Percentiles rank a stretch among this genome's conserved stretches.
These are phyloP conservation scores for Botryobasidium botryosum DNA, from an alignment of 768 basidiomycete species.

Conservation along the genomic window DNA sequence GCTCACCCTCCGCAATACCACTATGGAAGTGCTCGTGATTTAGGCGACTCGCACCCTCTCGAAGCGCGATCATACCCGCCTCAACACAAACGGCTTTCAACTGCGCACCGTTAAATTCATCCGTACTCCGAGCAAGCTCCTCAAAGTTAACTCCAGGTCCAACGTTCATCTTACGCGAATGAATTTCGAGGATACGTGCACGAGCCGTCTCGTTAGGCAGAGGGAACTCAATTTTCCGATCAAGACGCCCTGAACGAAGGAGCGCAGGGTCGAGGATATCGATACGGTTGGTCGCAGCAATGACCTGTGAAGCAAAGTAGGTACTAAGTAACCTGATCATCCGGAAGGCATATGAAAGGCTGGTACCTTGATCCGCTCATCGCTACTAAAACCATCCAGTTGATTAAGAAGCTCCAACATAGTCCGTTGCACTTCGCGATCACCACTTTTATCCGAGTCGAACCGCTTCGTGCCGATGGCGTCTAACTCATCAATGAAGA, in stretches of 20 bases:
- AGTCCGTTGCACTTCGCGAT: conserved; percentile 98
- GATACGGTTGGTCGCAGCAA: conserved; percentile 96
- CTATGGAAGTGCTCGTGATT: conserved; percentile 93
- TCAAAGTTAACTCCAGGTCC: conserved; percentile 86
- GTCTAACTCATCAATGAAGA: conserved; percentile 96
- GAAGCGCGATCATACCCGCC: conserved; percentile 94
- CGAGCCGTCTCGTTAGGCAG: conserved; percentile 93
- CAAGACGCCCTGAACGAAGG: conserved; percentile 93
- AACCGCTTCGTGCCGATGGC: conserved; percentile 99
- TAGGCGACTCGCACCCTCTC: conserved; percentile 79
- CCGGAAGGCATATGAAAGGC: conserved; percentile 3
- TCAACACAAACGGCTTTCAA: conserved; percentile 97
- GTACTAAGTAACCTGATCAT: conserved; percentile 2
- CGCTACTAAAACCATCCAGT: conserved; percentile 92
- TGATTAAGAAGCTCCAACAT: conserved; percentile 99
- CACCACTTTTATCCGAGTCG: conserved; percentile 96
- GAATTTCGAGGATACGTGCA: conserved; percentile 90
- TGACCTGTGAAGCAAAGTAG: conserved; percentile 41
- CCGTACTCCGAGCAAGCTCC: conserved; percentile 89
- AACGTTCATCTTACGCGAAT: conserved; percentile 89
- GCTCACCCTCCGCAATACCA: conserved; percentile 69
- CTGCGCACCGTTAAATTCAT: conserved; percentile 97
- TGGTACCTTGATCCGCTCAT: conserved; percentile 85
- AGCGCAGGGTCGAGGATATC: conserved; percentile 96
- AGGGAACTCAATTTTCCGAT: conserved; percentile 98